These are phyloP conservation scores for Fonsecaea monophora DNA, from an alignment of 2,329 filamentous ascomycete genomes.

Conservation along the genomic window DNA sequence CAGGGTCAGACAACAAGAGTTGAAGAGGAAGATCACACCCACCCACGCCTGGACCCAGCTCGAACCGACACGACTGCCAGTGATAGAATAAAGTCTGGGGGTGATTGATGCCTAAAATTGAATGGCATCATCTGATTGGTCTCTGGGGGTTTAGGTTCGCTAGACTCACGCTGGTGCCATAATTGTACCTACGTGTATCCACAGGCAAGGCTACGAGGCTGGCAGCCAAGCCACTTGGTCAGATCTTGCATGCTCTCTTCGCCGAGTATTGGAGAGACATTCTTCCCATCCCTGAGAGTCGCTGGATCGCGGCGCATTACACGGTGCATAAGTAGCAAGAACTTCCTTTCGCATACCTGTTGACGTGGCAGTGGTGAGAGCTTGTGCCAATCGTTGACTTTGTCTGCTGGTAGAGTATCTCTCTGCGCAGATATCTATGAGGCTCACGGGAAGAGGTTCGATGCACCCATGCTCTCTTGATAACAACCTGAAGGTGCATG, in stretches of 20 bases:
- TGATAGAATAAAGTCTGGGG: background rate
- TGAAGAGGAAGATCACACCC: background rate
- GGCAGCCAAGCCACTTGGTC: background rate
- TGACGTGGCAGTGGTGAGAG: too few species aligned
- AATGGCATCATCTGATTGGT: background rate
- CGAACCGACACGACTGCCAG: background rate
- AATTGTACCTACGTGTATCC: background rate
- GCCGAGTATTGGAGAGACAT: too few species aligned
- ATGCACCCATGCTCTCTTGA: background rate
- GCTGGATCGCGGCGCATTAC: too few species aligned
- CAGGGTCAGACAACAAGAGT: background rate
- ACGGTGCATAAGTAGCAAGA: too few species aligned
- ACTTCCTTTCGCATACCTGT: too few species aligned
- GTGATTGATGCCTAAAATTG: conserved; percentile 3
- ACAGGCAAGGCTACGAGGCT: background rate
- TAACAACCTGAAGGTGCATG: background rate
- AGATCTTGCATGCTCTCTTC: background rate
- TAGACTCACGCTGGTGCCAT: background rate
- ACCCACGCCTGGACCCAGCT: too few species aligned
- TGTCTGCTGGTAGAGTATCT: too few species aligned
- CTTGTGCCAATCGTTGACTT: too few species aligned
- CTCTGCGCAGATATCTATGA: too few species aligned
- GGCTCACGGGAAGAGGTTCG: too few species aligned
- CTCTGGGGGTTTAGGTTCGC: background rate
- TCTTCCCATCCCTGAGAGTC: too few species aligned